Percentiles rank a stretch among this genome's conserved stretches.
Evolutionary conservation across 2,329 filamentous ascomycete species (phyloP).

Genomic region (Juglanconis juglandina): DNA sequence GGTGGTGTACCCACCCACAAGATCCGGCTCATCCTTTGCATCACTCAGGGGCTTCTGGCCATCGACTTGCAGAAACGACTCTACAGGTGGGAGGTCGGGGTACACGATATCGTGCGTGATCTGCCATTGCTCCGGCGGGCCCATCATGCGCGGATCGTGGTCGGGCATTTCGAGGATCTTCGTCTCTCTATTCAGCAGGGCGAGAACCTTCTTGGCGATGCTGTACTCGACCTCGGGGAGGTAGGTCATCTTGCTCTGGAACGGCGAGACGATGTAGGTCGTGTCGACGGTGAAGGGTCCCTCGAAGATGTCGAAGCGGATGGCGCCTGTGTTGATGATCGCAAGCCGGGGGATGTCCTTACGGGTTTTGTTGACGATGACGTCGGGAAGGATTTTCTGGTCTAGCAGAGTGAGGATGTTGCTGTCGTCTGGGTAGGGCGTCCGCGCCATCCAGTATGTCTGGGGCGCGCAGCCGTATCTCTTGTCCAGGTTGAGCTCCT

Average conservation of each 20-base stretch:
- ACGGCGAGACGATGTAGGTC: conserved; percentile 83
- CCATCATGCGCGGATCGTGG: conserved; percentile 44
- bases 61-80: background rate
- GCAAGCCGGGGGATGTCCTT: conserved; percentile 64
- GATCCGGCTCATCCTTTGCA: conserved; percentile 34
- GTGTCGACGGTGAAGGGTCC: conserved; percentile 86
- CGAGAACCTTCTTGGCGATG: conserved; percentile 67
- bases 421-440: conserved; percentile 66
- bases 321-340: conserved; percentile 82
- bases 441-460: conserved; percentile 77
- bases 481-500: conserved; percentile 67
- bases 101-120: conserved; percentile 26
- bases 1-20: conserved; percentile 78
- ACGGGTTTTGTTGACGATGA: conserved; percentile 56
- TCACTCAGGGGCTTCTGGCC: conserved; percentile 31
- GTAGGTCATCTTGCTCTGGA: conserved; percentile 73
- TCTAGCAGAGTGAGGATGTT: conserved; percentile 84
- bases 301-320: conserved; percentile 94
- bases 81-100: conserved; percentile 20
- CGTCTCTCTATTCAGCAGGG: conserved; percentile 53
- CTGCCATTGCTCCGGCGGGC: conserved; percentile 45
- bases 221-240: conserved; percentile 78
- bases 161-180: conserved; percentile 41
- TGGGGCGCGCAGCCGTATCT: conserved; percentile 79
- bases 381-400: conserved; percentile 67